A percentile compares a stretch with the other conserved stretches of the same genome.
Evolutionary conservation across 371 early-diverging fungal species (phyloP).

Genomic region (Mycotypha africana): DNA sequence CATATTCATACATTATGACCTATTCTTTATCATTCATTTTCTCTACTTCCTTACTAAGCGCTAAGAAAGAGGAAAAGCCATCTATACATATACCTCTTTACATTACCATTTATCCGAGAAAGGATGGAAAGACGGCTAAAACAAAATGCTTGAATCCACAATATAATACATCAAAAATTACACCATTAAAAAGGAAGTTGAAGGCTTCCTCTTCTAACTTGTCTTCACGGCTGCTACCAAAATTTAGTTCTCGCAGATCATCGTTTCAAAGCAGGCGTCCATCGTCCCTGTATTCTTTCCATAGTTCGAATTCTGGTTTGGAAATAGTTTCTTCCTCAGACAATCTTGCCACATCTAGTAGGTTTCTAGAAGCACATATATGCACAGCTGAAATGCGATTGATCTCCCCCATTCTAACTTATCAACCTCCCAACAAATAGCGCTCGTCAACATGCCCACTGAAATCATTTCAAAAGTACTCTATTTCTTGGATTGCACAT

Average conservation of each 20-base stretch:
- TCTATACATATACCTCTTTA: slow-evolving; percentile 9
- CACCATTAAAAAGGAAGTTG: slow-evolving; percentile 15
- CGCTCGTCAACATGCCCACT: slow-evolving; percentile 19
- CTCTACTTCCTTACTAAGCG: no score
- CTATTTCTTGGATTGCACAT: slow-evolving; percentile 16
- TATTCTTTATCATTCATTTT: no score
- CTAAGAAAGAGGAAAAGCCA: no score
- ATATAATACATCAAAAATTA: slow-evolving; percentile 1
- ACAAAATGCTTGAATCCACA: slow-evolving; percentile 16
- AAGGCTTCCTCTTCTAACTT: slow-evolving; percentile 11
- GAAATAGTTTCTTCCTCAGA: no score
- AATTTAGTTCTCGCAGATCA: slow-evolving; percentile 4
- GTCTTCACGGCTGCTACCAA: slow-evolving; percentile 13
- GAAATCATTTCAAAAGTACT: slow-evolving; percentile 24
- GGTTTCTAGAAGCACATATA: no score
- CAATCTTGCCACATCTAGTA: no score
- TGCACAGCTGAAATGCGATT: no score
- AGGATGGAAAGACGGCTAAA: slow-evolving; percentile 20
- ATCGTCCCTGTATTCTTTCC: no score
- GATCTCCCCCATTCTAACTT: no score
- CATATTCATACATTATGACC: no score
- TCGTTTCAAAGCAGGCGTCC: slow-evolving; percentile 2
- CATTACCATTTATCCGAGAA: slow-evolving; percentile 16
- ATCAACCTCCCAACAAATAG: no score
- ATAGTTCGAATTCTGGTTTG: no score